Conservation (phyloP, 179 eudicot species). For the Camellia oleifera region DNA sequence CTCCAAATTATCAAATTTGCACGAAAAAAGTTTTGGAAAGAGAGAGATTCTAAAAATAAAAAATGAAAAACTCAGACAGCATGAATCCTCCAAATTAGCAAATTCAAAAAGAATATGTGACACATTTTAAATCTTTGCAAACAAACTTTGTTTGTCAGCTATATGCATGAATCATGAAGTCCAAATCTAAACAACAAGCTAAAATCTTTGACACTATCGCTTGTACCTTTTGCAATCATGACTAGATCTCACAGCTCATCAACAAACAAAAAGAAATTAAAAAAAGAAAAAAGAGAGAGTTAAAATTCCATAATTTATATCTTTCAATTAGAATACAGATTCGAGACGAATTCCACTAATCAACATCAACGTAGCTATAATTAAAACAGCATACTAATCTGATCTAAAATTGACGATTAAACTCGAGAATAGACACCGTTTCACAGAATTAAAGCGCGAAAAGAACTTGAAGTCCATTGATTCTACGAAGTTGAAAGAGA, state of each 20-base stretch:
- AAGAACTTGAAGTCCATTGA: not conserved
- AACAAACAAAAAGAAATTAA: not conserved
- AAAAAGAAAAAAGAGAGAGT: not conserved
- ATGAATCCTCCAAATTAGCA: not conserved
- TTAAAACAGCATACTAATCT: not conserved
- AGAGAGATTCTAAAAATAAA: not conserved
- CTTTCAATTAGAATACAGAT: not conserved
- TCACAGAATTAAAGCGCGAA: not conserved
- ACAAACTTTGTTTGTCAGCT: not conserved
- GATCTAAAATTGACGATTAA: not conserved
- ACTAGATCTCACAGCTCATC: not conserved
- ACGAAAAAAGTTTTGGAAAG: not conserved
- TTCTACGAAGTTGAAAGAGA: not conserved
- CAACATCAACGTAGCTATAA: not conserved
- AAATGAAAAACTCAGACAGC: not conserved
- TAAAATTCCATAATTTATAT: not conserved
- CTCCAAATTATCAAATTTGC: not conserved
- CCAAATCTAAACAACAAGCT: not conserved
- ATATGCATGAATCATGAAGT: not conserved
- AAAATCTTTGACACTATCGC: not conserved
- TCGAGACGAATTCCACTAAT: not conserved
- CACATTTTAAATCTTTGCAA: not conserved
- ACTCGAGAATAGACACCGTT: not conserved
- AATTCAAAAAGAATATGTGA: not conserved
- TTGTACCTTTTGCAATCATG: not conserved